Conservation (phyloP, 1,284 basidiomycete species). For the Trichosporon ovoides region DNA sequence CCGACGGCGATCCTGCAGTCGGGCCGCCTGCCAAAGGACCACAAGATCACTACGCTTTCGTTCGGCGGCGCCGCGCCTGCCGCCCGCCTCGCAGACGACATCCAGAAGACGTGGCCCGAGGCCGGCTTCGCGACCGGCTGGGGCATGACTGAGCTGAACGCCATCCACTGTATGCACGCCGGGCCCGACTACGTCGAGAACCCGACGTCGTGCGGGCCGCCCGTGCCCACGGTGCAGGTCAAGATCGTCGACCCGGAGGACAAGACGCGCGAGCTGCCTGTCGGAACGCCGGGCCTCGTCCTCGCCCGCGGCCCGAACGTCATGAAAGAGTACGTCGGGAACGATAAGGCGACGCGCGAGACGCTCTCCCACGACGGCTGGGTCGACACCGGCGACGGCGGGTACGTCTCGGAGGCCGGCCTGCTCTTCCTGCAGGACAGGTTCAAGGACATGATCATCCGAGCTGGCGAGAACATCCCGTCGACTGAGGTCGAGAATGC, state of each 20-base stretch:
- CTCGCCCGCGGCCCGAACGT: slow-evolving; percentile 37
- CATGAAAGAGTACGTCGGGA: slow-evolving; percentile 38
- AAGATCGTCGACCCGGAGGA: slow-evolving; percentile 37
- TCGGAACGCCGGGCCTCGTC: slow-evolving; percentile 32
- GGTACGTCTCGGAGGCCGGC: slow-evolving; percentile 33
- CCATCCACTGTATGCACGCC: slow-evolving; percentile 32
- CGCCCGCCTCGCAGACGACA: slow-evolving; percentile 31
- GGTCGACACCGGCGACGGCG: slow-evolving; percentile 44
- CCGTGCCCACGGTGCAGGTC: slow-evolving; percentile 35
- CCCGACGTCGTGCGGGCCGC: slow-evolving; percentile 23
- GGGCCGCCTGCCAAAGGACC: slow-evolving; percentile 25
- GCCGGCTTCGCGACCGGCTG: slow-evolving; percentile 31
- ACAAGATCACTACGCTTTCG: slow-evolving; percentile 32
- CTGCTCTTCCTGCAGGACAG: slow-evolving; percentile 40
- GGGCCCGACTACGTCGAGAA: slow-evolving; percentile 37
- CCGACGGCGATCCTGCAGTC: slow-evolving; percentile 35
- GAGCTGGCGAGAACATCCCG: slow-evolving; percentile 42
- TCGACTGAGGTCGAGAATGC: slow-evolving; percentile 43
- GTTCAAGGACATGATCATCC: slow-evolving; percentile 41
- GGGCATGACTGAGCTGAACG: slow-evolving; percentile 45
- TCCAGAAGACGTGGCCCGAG: slow-evolving; percentile 34
- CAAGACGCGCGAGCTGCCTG: slow-evolving; percentile 15
- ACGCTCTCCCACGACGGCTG: slow-evolving; percentile 36
- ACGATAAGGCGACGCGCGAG: slow-evolving; percentile 14
- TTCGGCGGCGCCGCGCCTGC: slow-evolving; percentile 45